These are phyloP conservation scores for Athelia sp. DNA, from an alignment of 1,284 basidiomycete genomes.

Conservation along the genomic window DNA sequence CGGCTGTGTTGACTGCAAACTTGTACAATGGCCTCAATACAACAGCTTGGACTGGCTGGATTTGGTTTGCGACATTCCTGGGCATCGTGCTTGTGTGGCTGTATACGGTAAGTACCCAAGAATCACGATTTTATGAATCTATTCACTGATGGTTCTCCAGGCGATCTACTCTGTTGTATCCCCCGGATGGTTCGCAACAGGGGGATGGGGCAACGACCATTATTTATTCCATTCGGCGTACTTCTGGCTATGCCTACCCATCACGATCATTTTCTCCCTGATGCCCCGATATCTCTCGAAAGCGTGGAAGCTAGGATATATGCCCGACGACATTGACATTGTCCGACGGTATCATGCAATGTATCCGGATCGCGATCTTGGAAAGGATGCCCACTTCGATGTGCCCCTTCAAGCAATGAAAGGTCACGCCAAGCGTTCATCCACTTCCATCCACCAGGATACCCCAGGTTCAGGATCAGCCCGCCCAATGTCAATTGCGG, in stretches of 20 bases:
- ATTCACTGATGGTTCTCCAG: slow-evolving; percentile 27
- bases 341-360: slow-evolving; percentile 62
- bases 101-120: slow-evolving; percentile 62
- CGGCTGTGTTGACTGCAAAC: slow-evolving; percentile 80
- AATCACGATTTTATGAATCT: too few species aligned
- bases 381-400: slow-evolving; percentile 41
- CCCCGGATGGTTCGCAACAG: slow-evolving; percentile 69
- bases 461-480: slow-evolving; percentile 5
- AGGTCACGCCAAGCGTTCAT: slow-evolving; percentile 4
- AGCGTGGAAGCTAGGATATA: slow-evolving; percentile 71
- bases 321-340: slow-evolving; percentile 83
- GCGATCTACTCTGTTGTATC: slow-evolving; percentile 79
- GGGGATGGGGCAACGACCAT: slow-evolving; percentile 73
- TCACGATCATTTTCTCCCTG: slow-evolving; percentile 70
- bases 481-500: slow-evolving; percentile 7
- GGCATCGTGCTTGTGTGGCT: slow-evolving; percentile 74
- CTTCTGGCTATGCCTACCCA: slow-evolving; percentile 82
- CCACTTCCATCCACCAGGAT: not conserved
- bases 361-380: slow-evolving; percentile 56
- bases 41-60: slow-evolving; percentile 90
- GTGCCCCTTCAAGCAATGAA: slow-evolving; percentile 11
- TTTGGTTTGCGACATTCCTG: slow-evolving; percentile 79
- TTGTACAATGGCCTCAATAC: slow-evolving; percentile 90
- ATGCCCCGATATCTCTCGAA: slow-evolving; percentile 79
- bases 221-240: slow-evolving; percentile 85